Percentiles rank a stretch among this genome's conserved stretches.
Evolutionary conservation across 805 yeast species (phyloP).

Genomic region (Candida nitratophila): DNA sequence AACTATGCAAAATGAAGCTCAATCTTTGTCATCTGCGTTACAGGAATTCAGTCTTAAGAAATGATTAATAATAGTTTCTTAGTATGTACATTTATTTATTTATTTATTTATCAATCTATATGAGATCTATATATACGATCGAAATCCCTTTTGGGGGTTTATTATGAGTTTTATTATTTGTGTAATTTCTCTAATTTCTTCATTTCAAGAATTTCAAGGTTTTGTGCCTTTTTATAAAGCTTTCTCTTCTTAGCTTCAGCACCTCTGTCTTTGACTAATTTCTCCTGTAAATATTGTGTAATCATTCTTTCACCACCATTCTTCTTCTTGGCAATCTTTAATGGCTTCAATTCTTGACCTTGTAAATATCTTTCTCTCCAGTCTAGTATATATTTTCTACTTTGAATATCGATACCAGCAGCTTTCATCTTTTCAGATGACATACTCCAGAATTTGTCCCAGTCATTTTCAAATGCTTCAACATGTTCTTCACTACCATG

Average conservation of each 20-base stretch:
- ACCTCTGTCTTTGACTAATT: slow-evolving; percentile 47
- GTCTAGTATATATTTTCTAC: slow-evolving; percentile 64
- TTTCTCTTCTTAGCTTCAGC: slow-evolving; percentile 23
- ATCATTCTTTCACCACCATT: slow-evolving; percentile 86
- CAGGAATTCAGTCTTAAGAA: slow-evolving; percentile 16
- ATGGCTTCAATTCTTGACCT: slow-evolving; percentile 45
- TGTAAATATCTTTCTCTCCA: slow-evolving; percentile 66
- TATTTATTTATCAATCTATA: background rate
- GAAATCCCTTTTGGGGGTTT: too few species aligned
- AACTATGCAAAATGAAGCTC: slow-evolving; percentile 70
- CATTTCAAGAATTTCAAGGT: slow-evolving; percentile 8
- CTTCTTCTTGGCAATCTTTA: slow-evolving; percentile 58
- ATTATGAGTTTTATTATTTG: background rate
- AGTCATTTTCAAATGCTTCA: slow-evolving; percentile 60
- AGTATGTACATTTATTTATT: background rate
- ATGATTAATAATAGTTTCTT: background rate
- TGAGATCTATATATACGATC: background rate
- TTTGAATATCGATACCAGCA: slow-evolving; percentile 66
- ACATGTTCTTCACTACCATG: slow-evolving; percentile 61
- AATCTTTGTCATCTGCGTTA: slow-evolving; percentile 38
- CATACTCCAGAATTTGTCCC: slow-evolving; percentile 60
- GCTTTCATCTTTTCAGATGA: slow-evolving; percentile 54
- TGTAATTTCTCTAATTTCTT: slow-evolving; percentile 20
- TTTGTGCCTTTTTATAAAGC: slow-evolving; percentile 14
- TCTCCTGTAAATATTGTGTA: slow-evolving; percentile 55